Evolutionary conservation across 1,284 basidiomycete genomes (phyloP).

Genomic region (Megacollybia platyphylla): DNA sequence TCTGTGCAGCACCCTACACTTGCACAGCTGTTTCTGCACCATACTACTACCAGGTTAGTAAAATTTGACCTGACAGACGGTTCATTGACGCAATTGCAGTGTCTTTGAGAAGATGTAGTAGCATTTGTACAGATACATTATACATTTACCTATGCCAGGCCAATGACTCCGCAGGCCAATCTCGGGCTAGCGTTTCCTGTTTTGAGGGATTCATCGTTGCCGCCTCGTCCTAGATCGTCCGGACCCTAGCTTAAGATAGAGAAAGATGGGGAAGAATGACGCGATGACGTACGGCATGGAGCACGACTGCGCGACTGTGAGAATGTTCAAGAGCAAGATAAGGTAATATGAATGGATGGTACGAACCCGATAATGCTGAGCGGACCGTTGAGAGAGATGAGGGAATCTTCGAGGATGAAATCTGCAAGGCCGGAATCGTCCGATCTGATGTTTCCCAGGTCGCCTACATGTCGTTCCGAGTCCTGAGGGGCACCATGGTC

Average conservation of each 20-base stretch:
- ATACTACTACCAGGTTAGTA: constrained; percentile 38
- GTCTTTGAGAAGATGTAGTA: too few species aligned
- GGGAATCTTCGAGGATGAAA: constrained; percentile 45
- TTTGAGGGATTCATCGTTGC: constrained; percentile 51
- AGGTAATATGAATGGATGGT: constrained; percentile 3
- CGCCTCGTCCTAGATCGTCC: constrained; percentile 67
- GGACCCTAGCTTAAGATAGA: constrained; percentile 29
- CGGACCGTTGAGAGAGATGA: constrained; percentile 60
- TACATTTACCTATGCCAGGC: not conserved
- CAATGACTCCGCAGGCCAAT: constrained; percentile 64
- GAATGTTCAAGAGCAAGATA: not conserved
- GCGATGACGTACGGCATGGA: constrained; percentile 39
- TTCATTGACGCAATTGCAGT: too few species aligned
- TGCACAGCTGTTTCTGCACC: constrained; percentile 37
- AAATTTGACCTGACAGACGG: too few species aligned
- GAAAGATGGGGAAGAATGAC: constrained; percentile 5
- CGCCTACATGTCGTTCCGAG: constrained; percentile 60
- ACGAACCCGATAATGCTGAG: constrained; percentile 58
- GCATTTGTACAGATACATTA: not conserved
- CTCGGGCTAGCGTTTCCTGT: constrained; percentile 67
- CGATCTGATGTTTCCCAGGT: constrained; percentile 64
- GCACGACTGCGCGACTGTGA: constrained; percentile 40
- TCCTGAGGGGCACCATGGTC: constrained; percentile 50
- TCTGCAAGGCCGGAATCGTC: constrained; percentile 45
- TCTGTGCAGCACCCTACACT: constrained; percentile 25